A percentile compares a stretch with the other conserved stretches of the same genome.
phyloP scores from a whole-genome alignment of 352 stramenopile species.

The Thalassiosira mediterranea region DNA sequence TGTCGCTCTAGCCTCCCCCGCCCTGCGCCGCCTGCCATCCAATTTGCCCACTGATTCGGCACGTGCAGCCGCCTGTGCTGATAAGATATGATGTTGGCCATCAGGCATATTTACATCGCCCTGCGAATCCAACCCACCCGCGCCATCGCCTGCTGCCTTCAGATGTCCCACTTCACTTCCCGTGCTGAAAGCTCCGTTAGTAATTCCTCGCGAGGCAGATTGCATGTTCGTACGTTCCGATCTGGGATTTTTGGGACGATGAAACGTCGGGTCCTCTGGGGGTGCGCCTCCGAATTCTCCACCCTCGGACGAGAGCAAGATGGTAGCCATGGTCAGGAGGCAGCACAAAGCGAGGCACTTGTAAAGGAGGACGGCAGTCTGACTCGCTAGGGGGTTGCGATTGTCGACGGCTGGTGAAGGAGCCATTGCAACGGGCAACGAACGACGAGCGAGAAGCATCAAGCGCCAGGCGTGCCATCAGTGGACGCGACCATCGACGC shows the following conservation, averaged over 20 bases:
- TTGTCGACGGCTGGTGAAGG: too few species aligned
- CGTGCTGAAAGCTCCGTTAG: neutral
- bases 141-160: neutral
- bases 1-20: neutral
- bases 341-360: neutral
- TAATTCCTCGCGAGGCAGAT: neutral
- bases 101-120: neutral
- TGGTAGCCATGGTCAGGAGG: neutral
- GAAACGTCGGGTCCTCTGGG: neutral
- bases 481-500: too few species aligned
- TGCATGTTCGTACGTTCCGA: neutral
- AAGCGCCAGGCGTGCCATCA: too few species aligned
- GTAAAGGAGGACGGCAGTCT: neutral
- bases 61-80: neutral
- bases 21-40: neutral
- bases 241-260: too few species aligned
- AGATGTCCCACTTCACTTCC: neutral
- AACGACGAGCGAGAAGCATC: too few species aligned
- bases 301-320: conserved; percentile 3
- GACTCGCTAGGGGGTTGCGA: neutral
- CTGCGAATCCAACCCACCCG: neutral
- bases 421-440: too few species aligned
- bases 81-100: neutral
- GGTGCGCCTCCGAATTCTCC: neutral
- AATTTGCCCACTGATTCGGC: neutral